Base-by-base conservation (phyloP, 345 rosid genomes). In the Eutrema heterophyllum region DNA sequence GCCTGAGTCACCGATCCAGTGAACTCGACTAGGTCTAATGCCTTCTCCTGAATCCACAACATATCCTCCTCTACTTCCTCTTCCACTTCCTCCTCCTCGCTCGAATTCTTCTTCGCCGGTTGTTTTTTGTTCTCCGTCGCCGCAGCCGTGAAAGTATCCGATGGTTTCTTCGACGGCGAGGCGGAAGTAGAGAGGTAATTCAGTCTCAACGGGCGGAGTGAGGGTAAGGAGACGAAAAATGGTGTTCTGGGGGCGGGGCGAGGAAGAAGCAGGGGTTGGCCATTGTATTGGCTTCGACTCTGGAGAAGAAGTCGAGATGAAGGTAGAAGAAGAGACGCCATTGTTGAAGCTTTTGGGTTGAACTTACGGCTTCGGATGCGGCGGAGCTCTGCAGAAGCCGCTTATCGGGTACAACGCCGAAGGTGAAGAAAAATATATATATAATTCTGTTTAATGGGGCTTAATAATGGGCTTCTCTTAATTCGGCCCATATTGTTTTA, bases 31-130 rank as follows among this genome's bases (percentile, higher is more conserved):
- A 95, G 57, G 85, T 90, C 96, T 75, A 90, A 75, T 0, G 97
- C 97, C 81, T 95, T 95, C 82, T 90, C 97, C 54, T 92, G 97
- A 83, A 95, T 85, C 97, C 97, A 95, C 0, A 92, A 83, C 81
- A 95, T 73, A 45, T 95, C 96, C 79, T 92, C 97, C 76, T 90
- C 97, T 48, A 87, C 92, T 75, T 87, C 93, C n/a, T 83, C 85
- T 44, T 83, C 86, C 26, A 72, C 84, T 43, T 86, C 84, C 33
- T 86, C 84, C 50, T 30, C 78, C 50, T 3, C 53, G 56, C 63
- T 59, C 57, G 43, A 54, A 44, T 40, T 50, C 58, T 68, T 64
- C 53, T 70, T 61, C 41, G 48, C 12, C 21, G 72, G 44, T 10
- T 72, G 78, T 69, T 70, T 78, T 63, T 70, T 78, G 58, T 5